Evolutionary conservation across 768 basidiomycete species (phyloP), one percentile per base, ranked within the genome.

Genomic region (Ramaria sp.): DNA sequence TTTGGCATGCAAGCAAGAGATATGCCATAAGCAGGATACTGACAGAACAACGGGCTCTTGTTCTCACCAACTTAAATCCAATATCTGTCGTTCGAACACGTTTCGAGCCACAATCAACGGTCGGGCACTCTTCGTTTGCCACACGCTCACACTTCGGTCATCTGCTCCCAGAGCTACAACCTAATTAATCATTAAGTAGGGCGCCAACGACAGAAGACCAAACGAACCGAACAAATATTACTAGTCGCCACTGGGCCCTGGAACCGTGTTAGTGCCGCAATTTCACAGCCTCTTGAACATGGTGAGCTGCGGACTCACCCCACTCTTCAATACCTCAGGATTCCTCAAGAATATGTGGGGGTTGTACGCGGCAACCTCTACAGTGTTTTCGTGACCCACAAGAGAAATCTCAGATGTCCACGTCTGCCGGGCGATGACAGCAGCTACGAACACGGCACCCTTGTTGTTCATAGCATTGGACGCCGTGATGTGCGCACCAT

Each of bases 401-500:
- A 99, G 76, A 59, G 90, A 93, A 50, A 94, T 92, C 60, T 95
- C 89, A 5, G 88, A 86, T 3, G 84, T 84, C 91, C 93, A 98
- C 11, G 85, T 78, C 48, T 84, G 86, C 33, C 94, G 78, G 0
- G 88, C 86, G 60, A 99, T 94, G 22, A 98, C 92, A 7, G 93
- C 91, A 2, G 95, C 96, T 45, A 97, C 95, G 67, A 98, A 99
- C 6, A 98, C 94, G 57, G 92, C 93, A 19, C 94, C 94, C 61
- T 86, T 84, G 63, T 90, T 91, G 68, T 97, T 98, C 52, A 93
- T 97, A 1, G 94, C 92, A 65, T 98, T 98, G 1, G 95, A 95
- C 1, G 94, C 91, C 4, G 93, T 96, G 59, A 99, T 91, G 66
- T 96, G 92, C 1, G 95, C 90, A n/a, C 96, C 96, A 65, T 98